Conservation (phyloP, 495 filamentous ascomycete genomes). For the Thozetella sp. region DNA sequence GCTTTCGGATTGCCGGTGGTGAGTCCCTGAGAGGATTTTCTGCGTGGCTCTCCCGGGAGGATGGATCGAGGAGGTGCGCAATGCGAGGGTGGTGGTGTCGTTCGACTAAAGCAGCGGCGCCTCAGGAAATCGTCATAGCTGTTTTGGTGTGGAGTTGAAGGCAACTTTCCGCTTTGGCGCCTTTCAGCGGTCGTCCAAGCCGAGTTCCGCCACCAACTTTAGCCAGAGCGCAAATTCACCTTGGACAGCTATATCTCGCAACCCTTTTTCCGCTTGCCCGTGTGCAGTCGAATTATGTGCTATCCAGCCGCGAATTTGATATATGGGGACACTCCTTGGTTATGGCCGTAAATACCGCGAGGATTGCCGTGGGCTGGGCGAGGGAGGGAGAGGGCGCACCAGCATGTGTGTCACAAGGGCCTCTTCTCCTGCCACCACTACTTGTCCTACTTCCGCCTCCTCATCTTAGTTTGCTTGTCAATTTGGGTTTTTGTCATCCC, state of each 20-base stretch:
- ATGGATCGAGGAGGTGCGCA: not conserved
- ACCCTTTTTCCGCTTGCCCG: too few species aligned
- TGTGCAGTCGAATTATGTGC: too few species aligned
- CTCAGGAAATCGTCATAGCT: constrained; percentile 3
- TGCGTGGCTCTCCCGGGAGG: not conserved
- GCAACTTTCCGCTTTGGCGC: constrained; percentile 2
- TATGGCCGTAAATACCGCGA: too few species aligned
- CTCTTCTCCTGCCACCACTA: too few species aligned
- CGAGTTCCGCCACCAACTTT: not conserved
- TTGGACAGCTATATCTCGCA: not conserved
- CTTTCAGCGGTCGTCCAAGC: not conserved
- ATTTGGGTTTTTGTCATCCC: too few species aligned
- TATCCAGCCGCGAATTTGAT: too few species aligned
- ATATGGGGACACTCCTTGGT: too few species aligned
- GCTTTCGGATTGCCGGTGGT: not conserved
- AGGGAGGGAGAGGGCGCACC: too few species aligned
- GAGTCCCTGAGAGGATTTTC: not conserved
- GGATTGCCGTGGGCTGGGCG: too few species aligned
- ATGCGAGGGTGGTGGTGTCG: not conserved
- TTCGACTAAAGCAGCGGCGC: not conserved
- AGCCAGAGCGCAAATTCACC: not conserved
- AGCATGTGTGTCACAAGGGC: too few species aligned
- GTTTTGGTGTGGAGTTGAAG: not conserved
- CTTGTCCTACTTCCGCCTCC: too few species aligned
- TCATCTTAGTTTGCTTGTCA: too few species aligned